Evolutionary conservation across 2,329 filamentous ascomycete species (phyloP).

Genomic region (Hymenotorrendiella dingleyae): DNA sequence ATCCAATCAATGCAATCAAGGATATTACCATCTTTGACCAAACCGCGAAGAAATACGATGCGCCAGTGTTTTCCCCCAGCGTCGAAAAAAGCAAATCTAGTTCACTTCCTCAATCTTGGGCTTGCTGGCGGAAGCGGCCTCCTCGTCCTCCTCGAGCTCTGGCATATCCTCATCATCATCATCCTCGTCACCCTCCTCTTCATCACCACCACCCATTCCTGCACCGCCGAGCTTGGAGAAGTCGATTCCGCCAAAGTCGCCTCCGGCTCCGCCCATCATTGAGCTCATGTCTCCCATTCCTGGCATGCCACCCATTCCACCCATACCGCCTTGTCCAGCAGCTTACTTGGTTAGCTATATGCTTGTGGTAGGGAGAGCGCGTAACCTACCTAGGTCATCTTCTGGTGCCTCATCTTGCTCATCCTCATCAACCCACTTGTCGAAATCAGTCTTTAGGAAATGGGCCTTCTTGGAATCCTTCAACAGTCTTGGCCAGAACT

Average conservation of each 20-base stretch:
- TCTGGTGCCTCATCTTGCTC: constrained; percentile 89
- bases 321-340: constrained; percentile 39
- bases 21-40: too few species aligned
- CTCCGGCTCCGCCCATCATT: constrained; percentile 40
- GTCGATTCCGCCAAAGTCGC: constrained; percentile 82
- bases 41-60: too few species aligned
- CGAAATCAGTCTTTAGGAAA: constrained; percentile 97
- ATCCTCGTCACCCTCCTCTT: constrained; percentile 37
- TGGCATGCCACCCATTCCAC: constrained; percentile 51
- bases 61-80: too few species aligned
- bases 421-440: constrained; percentile 60
- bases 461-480: constrained; percentile 87
- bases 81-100: too few species aligned
- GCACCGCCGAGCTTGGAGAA: constrained; percentile 82
- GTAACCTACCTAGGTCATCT: constrained; percentile 64
- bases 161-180: constrained; percentile 71
- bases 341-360: constrained; percentile 2
- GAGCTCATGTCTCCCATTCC: constrained; percentile 37
- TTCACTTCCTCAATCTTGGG: constrained; percentile 34
- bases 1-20: too few species aligned
- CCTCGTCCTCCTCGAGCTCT: constrained; percentile 55
- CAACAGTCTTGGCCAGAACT: constrained; percentile 92
- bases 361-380: constrained; percentile 20
- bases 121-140: constrained; percentile 36
- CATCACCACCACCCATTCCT: constrained; percentile 35